Conservation (phyloP, 1,284 basidiomycete species). For the Neonothopanus nambi region DNA sequence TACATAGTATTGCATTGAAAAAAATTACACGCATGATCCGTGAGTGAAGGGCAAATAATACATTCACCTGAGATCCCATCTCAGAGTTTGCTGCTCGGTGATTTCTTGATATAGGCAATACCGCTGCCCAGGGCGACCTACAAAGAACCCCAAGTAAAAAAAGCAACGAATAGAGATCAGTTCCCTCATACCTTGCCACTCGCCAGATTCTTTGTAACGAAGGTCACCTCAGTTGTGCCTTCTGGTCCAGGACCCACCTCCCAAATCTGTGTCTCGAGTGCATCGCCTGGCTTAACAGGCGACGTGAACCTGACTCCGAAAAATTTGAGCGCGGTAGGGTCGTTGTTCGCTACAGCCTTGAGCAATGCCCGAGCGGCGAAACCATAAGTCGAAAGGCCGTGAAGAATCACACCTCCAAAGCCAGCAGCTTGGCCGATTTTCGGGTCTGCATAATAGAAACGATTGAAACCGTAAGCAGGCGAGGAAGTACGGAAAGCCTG, state of each 20-base stretch:
- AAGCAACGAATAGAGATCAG: constrained; percentile 2
- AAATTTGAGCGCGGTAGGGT: constrained; percentile 60
- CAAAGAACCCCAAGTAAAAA: not conserved
- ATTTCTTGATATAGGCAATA: constrained; percentile 58
- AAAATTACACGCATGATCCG: too few species aligned
- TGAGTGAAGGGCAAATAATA: too few species aligned
- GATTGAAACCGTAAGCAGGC: constrained; percentile 4
- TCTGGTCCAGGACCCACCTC: constrained; percentile 67
- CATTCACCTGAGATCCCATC: too few species aligned
- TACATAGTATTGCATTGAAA: too few species aligned
- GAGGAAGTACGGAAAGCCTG: not conserved
- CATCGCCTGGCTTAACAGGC: constrained; percentile 79
- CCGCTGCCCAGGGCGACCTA: constrained; percentile 57
- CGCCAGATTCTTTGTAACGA: constrained; percentile 67
- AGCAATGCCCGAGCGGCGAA: constrained; percentile 77
- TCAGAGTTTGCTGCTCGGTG: constrained; percentile 55
- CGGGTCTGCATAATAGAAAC: constrained; percentile 55
- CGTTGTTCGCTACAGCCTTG: constrained; percentile 55
- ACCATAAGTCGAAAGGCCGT: constrained; percentile 79
- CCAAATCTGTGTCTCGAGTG: constrained; percentile 78
- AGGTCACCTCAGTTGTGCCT: constrained; percentile 69
- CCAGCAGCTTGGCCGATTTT: constrained; percentile 66
- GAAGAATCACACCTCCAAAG: constrained; percentile 81
- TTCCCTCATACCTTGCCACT: constrained; percentile 72
- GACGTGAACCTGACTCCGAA: constrained; percentile 77